Evolutionary conservation across 345 rosid species (phyloP).

Genomic region (Brassica carinata): DNA sequence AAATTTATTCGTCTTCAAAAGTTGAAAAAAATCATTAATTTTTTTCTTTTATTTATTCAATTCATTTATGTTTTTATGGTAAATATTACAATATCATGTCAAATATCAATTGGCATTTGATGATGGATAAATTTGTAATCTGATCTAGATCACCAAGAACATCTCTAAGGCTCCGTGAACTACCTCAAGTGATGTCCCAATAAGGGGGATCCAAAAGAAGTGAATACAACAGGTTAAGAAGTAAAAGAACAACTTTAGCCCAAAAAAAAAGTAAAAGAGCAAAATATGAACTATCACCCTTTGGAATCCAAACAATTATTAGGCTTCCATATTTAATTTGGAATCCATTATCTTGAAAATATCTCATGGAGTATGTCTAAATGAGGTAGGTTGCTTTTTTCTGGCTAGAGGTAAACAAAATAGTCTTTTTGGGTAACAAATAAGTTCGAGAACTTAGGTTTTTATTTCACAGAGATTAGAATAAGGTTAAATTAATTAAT

Average conservation of each 20-base stretch:
- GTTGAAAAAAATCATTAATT: neutral
- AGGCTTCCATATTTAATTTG: neutral
- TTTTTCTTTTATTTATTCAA: neutral
- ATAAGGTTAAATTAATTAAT: neutral
- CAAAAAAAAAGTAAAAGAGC: neutral
- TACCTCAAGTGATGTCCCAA: neutral
- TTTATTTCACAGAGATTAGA: neutral
- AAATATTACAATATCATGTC: neutral
- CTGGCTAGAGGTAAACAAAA: neutral
- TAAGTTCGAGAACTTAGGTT: neutral
- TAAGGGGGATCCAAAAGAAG: neutral
- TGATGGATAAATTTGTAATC: neutral
- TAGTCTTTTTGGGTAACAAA: neutral
- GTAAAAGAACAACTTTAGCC: neutral
- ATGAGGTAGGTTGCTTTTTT: neutral
- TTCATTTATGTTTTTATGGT: neutral
- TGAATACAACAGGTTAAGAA: neutral
- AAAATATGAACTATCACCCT: neutral
- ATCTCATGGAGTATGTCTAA: neutral
- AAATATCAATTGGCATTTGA: neutral
- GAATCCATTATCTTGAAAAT: neutral
- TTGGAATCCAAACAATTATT: neutral
- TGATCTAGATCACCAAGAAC: neutral
- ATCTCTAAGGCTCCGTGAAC: neutral
- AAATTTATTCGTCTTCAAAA: neutral